Evolutionary conservation across 768 basidiomycete genomes (phyloP).

Genomic region (Boletellus emodensis): DNA sequence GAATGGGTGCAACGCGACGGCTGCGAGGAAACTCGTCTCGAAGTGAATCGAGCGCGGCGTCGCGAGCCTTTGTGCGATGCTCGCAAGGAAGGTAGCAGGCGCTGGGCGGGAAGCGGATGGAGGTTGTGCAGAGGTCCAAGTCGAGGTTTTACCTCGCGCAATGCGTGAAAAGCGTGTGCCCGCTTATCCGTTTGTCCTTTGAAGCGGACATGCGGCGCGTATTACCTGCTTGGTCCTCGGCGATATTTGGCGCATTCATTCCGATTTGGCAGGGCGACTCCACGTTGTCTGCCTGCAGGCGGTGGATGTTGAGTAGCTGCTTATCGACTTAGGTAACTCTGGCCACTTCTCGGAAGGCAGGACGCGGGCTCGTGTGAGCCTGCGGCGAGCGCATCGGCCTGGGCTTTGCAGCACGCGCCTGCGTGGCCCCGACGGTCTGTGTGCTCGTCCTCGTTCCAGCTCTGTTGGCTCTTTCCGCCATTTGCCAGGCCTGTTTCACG

Average conservation of each 20-base stretch:
- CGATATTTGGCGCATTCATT: conserved; percentile 42
- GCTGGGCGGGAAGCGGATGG: conserved; percentile 19
- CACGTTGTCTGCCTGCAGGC: conserved; percentile 83
- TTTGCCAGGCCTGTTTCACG: conserved; percentile 5
- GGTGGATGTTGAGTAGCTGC: conserved; percentile 37
- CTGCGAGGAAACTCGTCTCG: conserved; percentile 42
- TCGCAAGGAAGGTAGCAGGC: conserved; percentile 26
- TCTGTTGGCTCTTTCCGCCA: conserved; percentile 9
- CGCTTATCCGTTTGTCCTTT: conserved; percentile 48
- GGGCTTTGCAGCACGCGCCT: neutral
- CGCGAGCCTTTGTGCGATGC: conserved; percentile 14
- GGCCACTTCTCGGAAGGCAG: conserved; percentile 9
- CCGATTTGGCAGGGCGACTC: conserved; percentile 48
- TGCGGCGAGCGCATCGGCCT: neutral
- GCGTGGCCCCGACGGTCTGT: neutral
- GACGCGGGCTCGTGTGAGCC: neutral
- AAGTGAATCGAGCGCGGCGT: conserved; percentile 49
- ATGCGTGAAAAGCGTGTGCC: conserved; percentile 49
- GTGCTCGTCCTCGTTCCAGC: neutral
- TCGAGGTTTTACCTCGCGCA: conserved; percentile 41
- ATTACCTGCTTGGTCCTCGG: conserved; percentile 32
- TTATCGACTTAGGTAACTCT: conserved; percentile 43
- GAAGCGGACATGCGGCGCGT: conserved; percentile 29
- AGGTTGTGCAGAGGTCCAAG: conserved; percentile 22
- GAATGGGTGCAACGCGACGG: conserved; percentile 26